Conservation (phyloP, 148 eudicot species). For the Cornus florida region DNA sequence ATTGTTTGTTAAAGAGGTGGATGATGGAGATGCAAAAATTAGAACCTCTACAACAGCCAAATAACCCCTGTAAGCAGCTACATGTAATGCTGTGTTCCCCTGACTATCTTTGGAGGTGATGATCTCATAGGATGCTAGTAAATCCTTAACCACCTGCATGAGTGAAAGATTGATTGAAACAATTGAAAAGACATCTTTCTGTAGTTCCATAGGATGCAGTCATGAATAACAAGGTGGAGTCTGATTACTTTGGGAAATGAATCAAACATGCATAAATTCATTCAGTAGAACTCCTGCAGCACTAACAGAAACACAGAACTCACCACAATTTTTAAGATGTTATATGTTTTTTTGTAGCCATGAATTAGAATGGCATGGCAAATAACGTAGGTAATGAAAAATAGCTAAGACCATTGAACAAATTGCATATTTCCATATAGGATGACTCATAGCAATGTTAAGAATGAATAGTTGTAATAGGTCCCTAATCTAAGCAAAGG, state of each 20-base stretch:
- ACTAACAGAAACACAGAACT: not conserved
- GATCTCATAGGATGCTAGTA: constrained; percentile 54
- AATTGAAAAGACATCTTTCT: not conserved
- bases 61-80: constrained; percentile 78
- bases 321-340: not conserved
- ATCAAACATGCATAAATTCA: too few relatives aligned
- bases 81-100: constrained; percentile 76
- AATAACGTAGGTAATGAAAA: not conserved
- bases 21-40: constrained; percentile 43
- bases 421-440: not conserved
- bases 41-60: constrained; percentile 49
- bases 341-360: too few relatives aligned
- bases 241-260: too few relatives aligned
- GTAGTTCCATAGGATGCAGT: not conserved
- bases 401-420: not conserved
- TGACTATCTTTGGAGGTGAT: constrained; percentile 48
- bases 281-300: not conserved
- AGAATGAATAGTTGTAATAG: not conserved
- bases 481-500: not conserved
- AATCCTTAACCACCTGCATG: constrained; percentile 62
- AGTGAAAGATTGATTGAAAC: not conserved
- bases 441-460: not conserved
- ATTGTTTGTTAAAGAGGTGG: constrained; percentile 44
- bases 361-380: too few relatives aligned
- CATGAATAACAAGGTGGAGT: not conserved